phyloP scores from a whole-genome alignment of 495 filamentous ascomycete species.

The Podospora sp. region DNA sequence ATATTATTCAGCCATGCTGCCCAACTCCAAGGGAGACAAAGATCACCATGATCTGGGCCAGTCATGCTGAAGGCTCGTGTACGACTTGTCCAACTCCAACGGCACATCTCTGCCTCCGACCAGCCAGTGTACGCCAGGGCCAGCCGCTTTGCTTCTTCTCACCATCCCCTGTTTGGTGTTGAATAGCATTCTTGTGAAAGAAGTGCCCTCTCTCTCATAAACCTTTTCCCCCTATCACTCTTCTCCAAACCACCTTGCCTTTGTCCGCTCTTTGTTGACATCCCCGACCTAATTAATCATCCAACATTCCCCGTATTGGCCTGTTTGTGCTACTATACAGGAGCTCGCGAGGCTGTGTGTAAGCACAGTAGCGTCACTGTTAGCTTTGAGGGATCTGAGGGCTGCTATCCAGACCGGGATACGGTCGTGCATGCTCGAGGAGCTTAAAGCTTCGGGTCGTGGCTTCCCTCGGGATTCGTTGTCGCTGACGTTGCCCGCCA shows the following conservation, averaged over 20 bases:
- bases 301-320: neutral
- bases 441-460: conserved; percentile 1
- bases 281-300: neutral
- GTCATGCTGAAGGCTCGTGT: conserved; percentile 5
- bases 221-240: neutral
- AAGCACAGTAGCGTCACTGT: neutral
- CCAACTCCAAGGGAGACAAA: neutral
- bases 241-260: neutral
- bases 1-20: neutral
- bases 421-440: neutral
- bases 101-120: neutral
- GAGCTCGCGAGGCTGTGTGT: neutral
- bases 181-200: neutral
- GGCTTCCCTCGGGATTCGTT: neutral
- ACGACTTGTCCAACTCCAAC: neutral
- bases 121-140: neutral
- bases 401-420: neutral
- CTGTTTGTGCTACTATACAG: neutral
- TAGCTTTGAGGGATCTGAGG: neutral
- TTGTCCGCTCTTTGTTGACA: neutral
- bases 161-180: neutral
- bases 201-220: too few species aligned
- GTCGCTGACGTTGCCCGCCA: neutral
- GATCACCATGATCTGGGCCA: conserved; percentile 9
- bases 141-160: conserved; percentile 3